Evolutionary conservation across 2,329 filamentous ascomycete genomes (phyloP).

Genomic region (Pyrenophora teres): DNA sequence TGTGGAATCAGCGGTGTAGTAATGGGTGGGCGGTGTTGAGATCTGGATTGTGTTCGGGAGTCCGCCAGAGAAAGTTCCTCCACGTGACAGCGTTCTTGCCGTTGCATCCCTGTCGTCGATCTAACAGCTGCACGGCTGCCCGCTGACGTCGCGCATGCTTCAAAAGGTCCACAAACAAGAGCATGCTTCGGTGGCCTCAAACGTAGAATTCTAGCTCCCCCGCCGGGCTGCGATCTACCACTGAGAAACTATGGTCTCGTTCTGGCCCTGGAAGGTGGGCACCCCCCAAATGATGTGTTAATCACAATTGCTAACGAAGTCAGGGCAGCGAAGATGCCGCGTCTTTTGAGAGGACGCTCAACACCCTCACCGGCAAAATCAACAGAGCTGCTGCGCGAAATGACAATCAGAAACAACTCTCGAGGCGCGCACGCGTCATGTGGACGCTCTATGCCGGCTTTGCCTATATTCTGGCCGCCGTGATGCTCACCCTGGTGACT

Average conservation of each 20-base stretch:
- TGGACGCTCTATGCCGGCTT: conserved; percentile 91
- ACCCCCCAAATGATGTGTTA: not conserved
- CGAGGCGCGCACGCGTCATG: conserved; percentile 79
- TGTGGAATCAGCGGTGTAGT: conserved; percentile 12
- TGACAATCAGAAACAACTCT: conserved; percentile 71
- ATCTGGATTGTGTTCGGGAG: conserved; percentile 14
- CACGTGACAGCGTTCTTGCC: conserved; percentile 24
- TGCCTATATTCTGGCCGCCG: conserved; percentile 83
- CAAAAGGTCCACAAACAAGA: conserved; percentile 24
- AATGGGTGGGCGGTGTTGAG: not conserved
- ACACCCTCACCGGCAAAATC: conserved; percentile 81
- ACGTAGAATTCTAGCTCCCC: conserved; percentile 27
- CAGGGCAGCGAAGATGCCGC: conserved; percentile 83
- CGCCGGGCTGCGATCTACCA: conserved; percentile 33
- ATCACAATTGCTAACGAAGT: conserved; percentile 16
- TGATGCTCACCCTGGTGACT: conserved; percentile 82
- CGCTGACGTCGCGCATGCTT: conserved; percentile 27
- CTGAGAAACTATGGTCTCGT: conserved; percentile 68
- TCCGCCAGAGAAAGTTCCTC: conserved; percentile 26
- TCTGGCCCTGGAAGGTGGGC: conserved; percentile 69
- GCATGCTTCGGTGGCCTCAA: conserved; percentile 35
- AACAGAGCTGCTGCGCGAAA: conserved; percentile 72
- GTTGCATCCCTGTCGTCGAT: conserved; percentile 28
- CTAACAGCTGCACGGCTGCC: conserved; percentile 23
- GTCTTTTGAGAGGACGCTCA: conserved; percentile 89